These are phyloP conservation scores for Colletotrichum salicis DNA, from an alignment of 2,329 filamentous ascomycete genomes.

Conservation along the genomic window DNA sequence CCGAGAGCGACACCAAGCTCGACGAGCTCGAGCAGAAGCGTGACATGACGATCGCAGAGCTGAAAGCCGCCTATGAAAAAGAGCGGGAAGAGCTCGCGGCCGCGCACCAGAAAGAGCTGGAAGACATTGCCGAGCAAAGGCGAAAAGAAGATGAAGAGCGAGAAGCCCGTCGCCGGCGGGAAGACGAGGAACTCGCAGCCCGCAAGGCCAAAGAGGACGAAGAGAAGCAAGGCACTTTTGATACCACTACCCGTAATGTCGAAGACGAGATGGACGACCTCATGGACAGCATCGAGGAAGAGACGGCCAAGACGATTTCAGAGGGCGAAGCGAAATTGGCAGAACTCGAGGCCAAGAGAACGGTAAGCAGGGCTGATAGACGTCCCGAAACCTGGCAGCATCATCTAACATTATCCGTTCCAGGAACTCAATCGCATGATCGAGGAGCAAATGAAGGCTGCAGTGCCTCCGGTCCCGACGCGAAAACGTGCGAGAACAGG, in stretches of 20 bases:
- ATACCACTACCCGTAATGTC: slow-evolving; percentile 43
- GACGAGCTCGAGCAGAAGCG: slow-evolving; percentile 52
- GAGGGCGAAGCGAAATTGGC: slow-evolving; percentile 46
- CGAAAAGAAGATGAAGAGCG: slow-evolving; percentile 55
- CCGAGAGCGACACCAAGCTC: slow-evolving; percentile 48
- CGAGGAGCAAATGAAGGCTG: slow-evolving; percentile 51
- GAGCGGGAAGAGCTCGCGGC: slow-evolving; percentile 44
- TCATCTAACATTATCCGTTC: background rate
- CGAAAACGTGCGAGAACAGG: slow-evolving; percentile 31
- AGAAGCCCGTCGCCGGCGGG: slow-evolving; percentile 45
- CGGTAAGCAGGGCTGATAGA: slow-evolving; percentile 33
- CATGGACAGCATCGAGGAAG: slow-evolving; percentile 48
- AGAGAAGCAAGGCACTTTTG: slow-evolving; percentile 43
- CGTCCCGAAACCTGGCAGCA: background rate
- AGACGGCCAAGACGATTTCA: slow-evolving; percentile 42
- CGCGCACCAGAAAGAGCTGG: slow-evolving; percentile 44
- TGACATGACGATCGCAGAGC: slow-evolving; percentile 45
- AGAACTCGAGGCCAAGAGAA: slow-evolving; percentile 48
- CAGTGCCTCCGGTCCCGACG: slow-evolving; percentile 44
- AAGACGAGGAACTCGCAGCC: slow-evolving; percentile 49
- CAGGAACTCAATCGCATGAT: slow-evolving; percentile 56
- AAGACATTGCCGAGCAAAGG: slow-evolving; percentile 48
- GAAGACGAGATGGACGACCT: slow-evolving; percentile 50
- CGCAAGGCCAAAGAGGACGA: slow-evolving; percentile 44
- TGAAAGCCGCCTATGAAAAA: slow-evolving; percentile 45